A percentile compares a stretch with the other conserved stretches of the same genome.
These are phyloP conservation scores for Closterium sp. DNA, from an alignment of 139 green algal genomes.

Conservation along the genomic window DNA sequence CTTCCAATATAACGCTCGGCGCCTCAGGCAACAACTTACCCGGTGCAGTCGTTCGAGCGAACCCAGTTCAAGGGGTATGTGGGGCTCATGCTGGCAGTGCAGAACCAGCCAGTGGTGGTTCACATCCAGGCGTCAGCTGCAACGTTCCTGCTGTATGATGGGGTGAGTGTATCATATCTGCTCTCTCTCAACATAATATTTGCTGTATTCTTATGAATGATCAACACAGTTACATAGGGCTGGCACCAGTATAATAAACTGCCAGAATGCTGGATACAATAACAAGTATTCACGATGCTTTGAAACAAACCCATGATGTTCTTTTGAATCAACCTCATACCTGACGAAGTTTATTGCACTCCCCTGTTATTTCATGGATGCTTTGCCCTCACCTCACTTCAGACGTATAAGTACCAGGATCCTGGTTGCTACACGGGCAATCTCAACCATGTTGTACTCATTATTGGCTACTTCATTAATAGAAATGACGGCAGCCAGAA, in stretches of 20 bases:
- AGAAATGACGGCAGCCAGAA: neutral
- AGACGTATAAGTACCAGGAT: neutral
- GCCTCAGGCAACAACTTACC: neutral
- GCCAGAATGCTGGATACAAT: neutral
- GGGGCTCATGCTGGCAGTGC: neutral
- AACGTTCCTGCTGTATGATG: neutral
- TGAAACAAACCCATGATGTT: too few species aligned
- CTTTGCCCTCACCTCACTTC: neutral
- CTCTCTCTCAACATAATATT: neutral
- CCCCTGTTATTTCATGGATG: neutral
- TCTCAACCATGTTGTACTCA: neutral
- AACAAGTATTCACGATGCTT: too few species aligned
- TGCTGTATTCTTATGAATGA: neutral
- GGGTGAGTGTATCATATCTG: neutral
- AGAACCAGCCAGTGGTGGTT: neutral
- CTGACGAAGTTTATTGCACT: neutral
- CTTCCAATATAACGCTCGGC: neutral
- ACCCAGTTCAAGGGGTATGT: neutral
- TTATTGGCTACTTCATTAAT: neutral
- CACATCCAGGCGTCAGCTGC: neutral
- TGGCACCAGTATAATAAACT: neutral
- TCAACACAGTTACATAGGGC: neutral
- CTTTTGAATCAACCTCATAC: neutral
- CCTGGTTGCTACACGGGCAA: neutral
- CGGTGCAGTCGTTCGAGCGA: neutral